Conservation (phyloP, 306 rosid species). For the Vachellia pachyceras region DNA sequence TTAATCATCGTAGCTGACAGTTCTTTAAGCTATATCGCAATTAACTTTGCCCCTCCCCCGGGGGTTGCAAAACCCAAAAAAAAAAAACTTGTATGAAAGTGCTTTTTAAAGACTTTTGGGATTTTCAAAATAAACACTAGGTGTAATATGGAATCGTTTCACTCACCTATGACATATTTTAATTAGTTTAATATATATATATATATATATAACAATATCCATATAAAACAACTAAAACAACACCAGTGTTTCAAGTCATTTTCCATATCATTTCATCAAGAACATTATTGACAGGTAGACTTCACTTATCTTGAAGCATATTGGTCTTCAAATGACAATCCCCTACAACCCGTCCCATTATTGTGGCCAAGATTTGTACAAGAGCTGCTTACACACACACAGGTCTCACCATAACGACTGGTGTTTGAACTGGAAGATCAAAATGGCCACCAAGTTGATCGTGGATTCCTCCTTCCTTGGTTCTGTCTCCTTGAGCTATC, state of each 20-base stretch:
- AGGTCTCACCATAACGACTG: slow-evolving; percentile 47
- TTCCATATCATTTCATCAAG: slow-evolving; percentile 23
- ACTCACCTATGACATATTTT: too few species aligned
- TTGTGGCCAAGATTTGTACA: slow-evolving; percentile 53
- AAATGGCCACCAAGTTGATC: slow-evolving; percentile 67
- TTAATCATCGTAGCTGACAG: too few species aligned
- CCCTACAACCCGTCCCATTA: slow-evolving; percentile 47
- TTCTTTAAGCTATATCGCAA: too few species aligned
- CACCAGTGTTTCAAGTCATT: background rate
- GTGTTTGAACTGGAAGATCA: slow-evolving; percentile 55
- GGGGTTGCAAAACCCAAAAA: too few species aligned
- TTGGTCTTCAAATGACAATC: slow-evolving; percentile 55
- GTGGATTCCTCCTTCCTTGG: slow-evolving; percentile 60
- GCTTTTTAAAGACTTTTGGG: too few species aligned
- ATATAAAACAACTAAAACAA: too few species aligned
- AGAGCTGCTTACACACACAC: slow-evolving; percentile 48
- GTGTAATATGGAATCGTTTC: too few species aligned
- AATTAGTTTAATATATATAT: too few species aligned
- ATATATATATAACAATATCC: background rate
- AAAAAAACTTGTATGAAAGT: too few species aligned
- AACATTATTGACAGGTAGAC: slow-evolving; percentile 35
- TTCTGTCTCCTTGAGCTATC: slow-evolving; percentile 40
- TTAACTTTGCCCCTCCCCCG: too few species aligned
- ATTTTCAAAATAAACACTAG: too few species aligned
- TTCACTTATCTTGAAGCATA: slow-evolving; percentile 20